phyloP scores from a whole-genome alignment of 345 rosid genomes.

The Firmiana major region DNA sequence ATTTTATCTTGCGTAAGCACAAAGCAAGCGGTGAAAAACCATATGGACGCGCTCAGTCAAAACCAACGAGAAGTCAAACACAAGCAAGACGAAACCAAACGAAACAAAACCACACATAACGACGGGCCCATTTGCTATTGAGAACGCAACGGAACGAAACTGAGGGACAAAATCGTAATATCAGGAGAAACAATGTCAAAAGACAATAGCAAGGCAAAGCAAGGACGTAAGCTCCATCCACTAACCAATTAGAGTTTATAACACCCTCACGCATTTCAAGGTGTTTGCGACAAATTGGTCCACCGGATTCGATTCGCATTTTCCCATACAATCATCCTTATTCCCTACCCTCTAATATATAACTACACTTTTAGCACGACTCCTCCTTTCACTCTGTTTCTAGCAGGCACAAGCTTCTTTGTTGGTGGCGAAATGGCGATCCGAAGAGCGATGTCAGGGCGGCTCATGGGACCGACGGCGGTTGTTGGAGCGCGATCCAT shows the following conservation, averaged over 20 bases:
- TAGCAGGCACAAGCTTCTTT: neutral
- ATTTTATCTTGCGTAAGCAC: no score
- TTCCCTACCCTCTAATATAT: neutral
- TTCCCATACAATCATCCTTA: no score
- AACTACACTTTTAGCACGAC: neutral
- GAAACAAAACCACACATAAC: no score
- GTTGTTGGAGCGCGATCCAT: slow-evolving; percentile 49
- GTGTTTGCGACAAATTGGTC: neutral
- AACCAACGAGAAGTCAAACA: no score
- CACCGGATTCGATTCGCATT: neutral
- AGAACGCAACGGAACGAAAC: neutral
- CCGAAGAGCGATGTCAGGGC: slow-evolving; percentile 26
- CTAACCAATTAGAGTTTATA: neutral
- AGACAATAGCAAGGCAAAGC: no score
- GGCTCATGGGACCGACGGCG: slow-evolving; percentile 24
- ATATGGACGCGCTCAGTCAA: no score
- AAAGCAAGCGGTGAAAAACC: no score
- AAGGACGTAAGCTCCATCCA: neutral
- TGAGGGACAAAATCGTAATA: neutral
- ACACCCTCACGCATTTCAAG: slow-evolving; percentile 14
- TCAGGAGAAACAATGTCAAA: neutral
- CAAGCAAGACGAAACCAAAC: no score
- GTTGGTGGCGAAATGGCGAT: slow-evolving; percentile 26
- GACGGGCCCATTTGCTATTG: no score
- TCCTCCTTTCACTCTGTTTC: neutral